Evolutionary conservation across 2,329 filamentous ascomycete genomes (phyloP).

Genomic region (Penicillium sp.): DNA sequence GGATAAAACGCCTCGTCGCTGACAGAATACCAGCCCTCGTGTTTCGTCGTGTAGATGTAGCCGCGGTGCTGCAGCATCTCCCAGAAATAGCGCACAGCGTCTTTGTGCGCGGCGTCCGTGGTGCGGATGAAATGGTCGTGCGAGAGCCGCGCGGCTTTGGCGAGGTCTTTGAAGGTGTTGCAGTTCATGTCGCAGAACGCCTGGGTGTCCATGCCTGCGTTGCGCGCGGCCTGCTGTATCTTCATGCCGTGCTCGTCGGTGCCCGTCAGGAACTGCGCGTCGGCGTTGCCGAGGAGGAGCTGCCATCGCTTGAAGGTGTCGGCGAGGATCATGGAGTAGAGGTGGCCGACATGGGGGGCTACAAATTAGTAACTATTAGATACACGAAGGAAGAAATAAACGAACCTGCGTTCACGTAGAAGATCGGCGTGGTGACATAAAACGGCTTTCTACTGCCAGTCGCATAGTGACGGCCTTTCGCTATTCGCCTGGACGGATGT

Average conservation of each 20-base stretch:
- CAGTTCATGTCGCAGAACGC: constrained; percentile 86
- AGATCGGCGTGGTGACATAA: constrained; percentile 95
- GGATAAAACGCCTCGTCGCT: constrained; percentile 97
- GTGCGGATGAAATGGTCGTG: constrained; percentile 91
- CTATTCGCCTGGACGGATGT: constrained; percentile 14
- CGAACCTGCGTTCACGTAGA: constrained; percentile 94
- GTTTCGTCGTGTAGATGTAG: constrained; percentile 78
- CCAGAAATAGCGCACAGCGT: constrained; percentile 89
- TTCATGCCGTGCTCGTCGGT: constrained; percentile 99
- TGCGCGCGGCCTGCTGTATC: constrained; percentile 29
- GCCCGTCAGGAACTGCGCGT: constrained; percentile 76
- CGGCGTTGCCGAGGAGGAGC: constrained; percentile 61
- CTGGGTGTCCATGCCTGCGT: constrained; percentile 54
- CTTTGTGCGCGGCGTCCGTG: constrained; percentile 75
- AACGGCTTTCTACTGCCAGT: constrained; percentile 64
- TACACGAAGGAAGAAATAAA: neutral
- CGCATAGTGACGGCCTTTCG: constrained; percentile 21
- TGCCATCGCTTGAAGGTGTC: constrained; percentile 94
- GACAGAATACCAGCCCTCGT: constrained; percentile 94
- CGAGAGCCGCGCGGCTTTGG: constrained; percentile 63
- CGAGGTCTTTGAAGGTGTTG: constrained; percentile 72
- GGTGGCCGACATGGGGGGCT: constrained; percentile 92
- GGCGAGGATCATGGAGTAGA: constrained; percentile 87
- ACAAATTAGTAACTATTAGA: neutral
- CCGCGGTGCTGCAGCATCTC: constrained; percentile 68